phyloP scores from a whole-genome alignment of 2,329 filamentous ascomycete species.

The Aspergillus intermedius region DNA sequence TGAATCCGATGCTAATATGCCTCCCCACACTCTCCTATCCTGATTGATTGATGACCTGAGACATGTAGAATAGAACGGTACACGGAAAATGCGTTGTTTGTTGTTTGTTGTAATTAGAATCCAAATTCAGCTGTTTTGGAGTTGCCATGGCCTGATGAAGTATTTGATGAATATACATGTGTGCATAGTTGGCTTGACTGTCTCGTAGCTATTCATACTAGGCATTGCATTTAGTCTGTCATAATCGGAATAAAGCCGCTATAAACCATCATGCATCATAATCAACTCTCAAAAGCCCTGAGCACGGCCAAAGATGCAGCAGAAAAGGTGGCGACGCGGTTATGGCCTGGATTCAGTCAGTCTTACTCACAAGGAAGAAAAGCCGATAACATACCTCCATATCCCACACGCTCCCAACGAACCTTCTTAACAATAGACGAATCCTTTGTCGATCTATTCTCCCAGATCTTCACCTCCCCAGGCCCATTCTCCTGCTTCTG shows the following conservation, averaged over 20 bases:
- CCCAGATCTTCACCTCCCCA: slow-evolving; percentile 34
- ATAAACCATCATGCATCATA: neutral
- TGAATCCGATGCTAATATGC: neutral
- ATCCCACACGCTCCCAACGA: slow-evolving; percentile 38
- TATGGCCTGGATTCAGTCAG: slow-evolving; percentile 27
- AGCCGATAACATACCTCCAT: slow-evolving; percentile 33
- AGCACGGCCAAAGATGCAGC: slow-evolving; percentile 32
- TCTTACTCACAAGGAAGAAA: neutral
- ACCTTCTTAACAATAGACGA: slow-evolving; percentile 29
- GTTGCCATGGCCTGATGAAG: too few species aligned
- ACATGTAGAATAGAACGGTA: neutral
- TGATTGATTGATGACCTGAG: neutral
- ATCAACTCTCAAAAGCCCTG: slow-evolving; percentile 30
- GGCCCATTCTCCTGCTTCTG: slow-evolving; percentile 23
- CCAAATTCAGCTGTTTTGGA: neutral
- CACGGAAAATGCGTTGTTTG: neutral
- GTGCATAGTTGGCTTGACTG: too few species aligned
- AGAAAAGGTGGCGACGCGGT: slow-evolving; percentile 35
- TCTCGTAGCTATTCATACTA: too few species aligned
- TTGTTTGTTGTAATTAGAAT: neutral
- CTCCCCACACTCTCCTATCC: neutral
- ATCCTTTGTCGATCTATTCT: slow-evolving; percentile 17
- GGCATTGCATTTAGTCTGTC: too few species aligned
- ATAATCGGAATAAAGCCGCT: neutral
- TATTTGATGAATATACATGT: too few species aligned